Evolutionary conservation across 139 green algal species (phyloP), one percentile per base, ranked within the genome.

Genomic region (Tetradesmus lagerheimii): DNA sequence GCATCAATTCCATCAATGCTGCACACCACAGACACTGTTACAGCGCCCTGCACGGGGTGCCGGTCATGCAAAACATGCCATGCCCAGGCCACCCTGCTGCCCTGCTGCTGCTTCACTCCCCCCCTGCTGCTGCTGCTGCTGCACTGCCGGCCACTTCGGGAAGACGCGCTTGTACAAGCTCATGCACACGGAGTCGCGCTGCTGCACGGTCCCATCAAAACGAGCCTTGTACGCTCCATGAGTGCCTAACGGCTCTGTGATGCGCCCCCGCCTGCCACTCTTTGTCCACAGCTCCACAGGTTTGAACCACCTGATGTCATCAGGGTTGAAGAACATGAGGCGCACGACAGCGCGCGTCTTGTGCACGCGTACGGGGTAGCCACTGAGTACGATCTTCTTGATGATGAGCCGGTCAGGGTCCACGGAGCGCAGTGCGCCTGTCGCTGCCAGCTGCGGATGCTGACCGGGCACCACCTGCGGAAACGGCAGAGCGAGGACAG

Each of bases 111-210:
- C 39, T 34, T 14, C 71, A 31, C 38, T 34, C 64, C 38, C 35
- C 8, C 16, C 53, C 38, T 80, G 84, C 84, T 80, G 84, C 84
- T 77, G 64, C 37, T 47, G 66, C 66, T 62, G 29, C 43, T 53
- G 38, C 85, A 14, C 9, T 20, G 12, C 29, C 0, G 98, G 98
- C 97, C 98, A 99, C 78, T 95, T 96, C 34, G 98, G 98, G 83
- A 96, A 99, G 1, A 96, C 94, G 0, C 98, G 93, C 93, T 99
- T 99, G 94, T 99, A 99, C n/a, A 99, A 93, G n/a, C 90, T 94
- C 83, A 98, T 95, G 93, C 97, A 99, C 77, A 99, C 95, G 0
- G 95, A 94, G 92, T 99, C 98, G 20, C 94, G 90, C 95, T 99
- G 98, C 89, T 95, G n/a, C n/a, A 99, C 92, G 1, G 94, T 92